Evolutionary conservation across 768 basidiomycete genomes (phyloP), one percentile per base, ranked within the genome.

Genomic region (Obba rivulosa): DNA sequence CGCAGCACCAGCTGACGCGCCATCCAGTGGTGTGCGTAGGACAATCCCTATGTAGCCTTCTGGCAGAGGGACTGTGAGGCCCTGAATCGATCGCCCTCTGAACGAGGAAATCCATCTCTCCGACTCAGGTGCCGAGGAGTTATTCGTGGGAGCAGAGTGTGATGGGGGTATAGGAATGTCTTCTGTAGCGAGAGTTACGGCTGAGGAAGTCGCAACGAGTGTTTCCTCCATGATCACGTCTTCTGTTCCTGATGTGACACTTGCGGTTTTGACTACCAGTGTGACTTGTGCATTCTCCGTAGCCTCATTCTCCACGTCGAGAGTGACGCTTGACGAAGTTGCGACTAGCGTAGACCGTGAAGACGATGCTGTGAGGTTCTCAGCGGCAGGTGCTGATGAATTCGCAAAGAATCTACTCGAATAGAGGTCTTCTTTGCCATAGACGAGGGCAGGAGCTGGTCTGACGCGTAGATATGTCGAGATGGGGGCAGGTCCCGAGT

Each of bases 1-100:
- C 20, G 34, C 17, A 18, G 21, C 14, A 11, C 34, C n/a, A 42
- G 5, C 50, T 58, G 20, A 37, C 46, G 42, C 63, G 22, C 31
- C 34, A 17, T 38, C 53, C 20, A 58, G 64, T n/a, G 53, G 57
- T 11, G 67, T 60, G 24, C 66, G 69, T 5, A 92, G 64, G 2
- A 91, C 73, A 10, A 90, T 55, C 5, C 90, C 90, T 0, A 68
- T 57, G 58, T 87, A 92, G 0, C 87, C 87, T 5, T 65, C 57
- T 1, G 88, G 89, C 0, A 91, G 54, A 17, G 69, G 65, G 1
- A 88, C 70, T 14, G 72, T 69, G 17, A 84, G 64, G 1, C 90
- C 87, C 38, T 86, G 83, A 35, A 92, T 71, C 11, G 70, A 73
- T n/a, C 90, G 70, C 10, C 90, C 90, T 2, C 90, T 74, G 65